Percentiles rank a stretch among this genome's conserved stretches.
Evolutionary conservation across 2,329 filamentous ascomycete species (phyloP).

Genomic region (Helicocarpus griseus): DNA sequence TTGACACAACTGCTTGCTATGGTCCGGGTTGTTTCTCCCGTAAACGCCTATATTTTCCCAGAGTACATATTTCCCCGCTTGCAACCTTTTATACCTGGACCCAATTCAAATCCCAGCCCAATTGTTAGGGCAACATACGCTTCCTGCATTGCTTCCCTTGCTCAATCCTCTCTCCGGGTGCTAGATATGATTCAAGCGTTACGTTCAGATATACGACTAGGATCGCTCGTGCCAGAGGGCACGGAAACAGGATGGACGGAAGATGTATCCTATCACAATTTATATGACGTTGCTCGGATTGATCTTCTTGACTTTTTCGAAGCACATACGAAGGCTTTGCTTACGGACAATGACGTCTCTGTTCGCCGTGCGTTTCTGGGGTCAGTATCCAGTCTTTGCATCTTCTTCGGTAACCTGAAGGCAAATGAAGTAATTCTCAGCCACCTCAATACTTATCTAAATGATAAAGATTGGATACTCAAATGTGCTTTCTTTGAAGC

Average conservation of each 20-base stretch:
- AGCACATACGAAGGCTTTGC: slow-evolving; percentile 73
- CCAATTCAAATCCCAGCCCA: slow-evolving; percentile 49
- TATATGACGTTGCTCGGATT: slow-evolving; percentile 78
- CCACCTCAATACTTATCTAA: slow-evolving; percentile 93
- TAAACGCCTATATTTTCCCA: slow-evolving; percentile 58
- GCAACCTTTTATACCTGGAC: slow-evolving; percentile 46
- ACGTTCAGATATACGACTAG: slow-evolving; percentile 70
- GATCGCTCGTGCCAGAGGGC: slow-evolving; percentile 63
- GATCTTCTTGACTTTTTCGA: slow-evolving; percentile 81
- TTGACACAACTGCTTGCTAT: slow-evolving; percentile 82
- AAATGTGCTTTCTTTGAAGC: slow-evolving; percentile 96
- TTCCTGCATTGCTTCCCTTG: slow-evolving; percentile 79
- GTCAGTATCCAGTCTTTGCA: slow-evolving; percentile 82
- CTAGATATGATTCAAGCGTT: slow-evolving; percentile 86
- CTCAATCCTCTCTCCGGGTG: slow-evolving; percentile 73
- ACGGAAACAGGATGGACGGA: slow-evolving; percentile 63
- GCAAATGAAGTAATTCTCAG: slow-evolving; percentile 94
- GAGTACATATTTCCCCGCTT: slow-evolving; percentile 55
- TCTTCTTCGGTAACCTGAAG: slow-evolving; percentile 87
- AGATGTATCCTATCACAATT: slow-evolving; percentile 61
- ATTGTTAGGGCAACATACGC: slow-evolving; percentile 86
- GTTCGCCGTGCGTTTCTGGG: slow-evolving; percentile 85
- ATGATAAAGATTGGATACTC: slow-evolving; percentile 90
- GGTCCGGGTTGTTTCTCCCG: slow-evolving; percentile 74
- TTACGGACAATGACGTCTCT: slow-evolving; percentile 76